Evolutionary conservation across 78 protist species (phyloP), one percentile per base, ranked within the genome.

Genomic region (Bodo saltans): DNA sequence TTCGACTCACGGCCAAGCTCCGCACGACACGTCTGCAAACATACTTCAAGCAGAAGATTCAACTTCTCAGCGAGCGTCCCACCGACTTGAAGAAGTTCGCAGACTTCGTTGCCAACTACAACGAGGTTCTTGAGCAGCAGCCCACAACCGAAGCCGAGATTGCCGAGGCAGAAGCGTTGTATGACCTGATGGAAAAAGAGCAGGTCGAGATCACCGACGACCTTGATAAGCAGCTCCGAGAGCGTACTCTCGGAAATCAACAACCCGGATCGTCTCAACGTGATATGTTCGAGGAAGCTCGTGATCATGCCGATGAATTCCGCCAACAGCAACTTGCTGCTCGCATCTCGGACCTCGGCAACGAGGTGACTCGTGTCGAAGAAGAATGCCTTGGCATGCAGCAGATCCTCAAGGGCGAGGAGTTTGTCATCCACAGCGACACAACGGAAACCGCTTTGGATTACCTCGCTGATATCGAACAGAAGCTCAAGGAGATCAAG

Each of bases 211-310:
- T 47, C 60, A n/a, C n/a, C n/a, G 60, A 47, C 74, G 40, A 71
- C 74, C 29, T 17, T 8, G 39, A 38, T 17, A 8, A 17, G 39
- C 74, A 71, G 74, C 53, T 38, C 40, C 53, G 53, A 8, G 74
- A 35, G 39, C 74, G 74, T 17, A 38, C 40, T 8, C 53, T 38
- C 40, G 40, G 74, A 8, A 17, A 8, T 37, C 29, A 23, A 17
- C 53, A 71, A 17, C 32, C 40, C 60, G 60, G 60, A 47, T 17
- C 8, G 17, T 47, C 60, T 17, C 60, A 23, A 47, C 74, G 74
- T 26, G 85, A 81, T 25, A 52, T 67, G 74, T 81, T 81, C 38
- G 74, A 33, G 68, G 74, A 70, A n/a, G 33, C 8, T n/a, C 72
- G 39, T 81, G n/a, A 12, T 2, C 37, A 72, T 67, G 68, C 73